Base-by-base conservation (phyloP, 2,329 filamentous ascomycete species). In the Stagonosporopsis rhizophila region DNA sequence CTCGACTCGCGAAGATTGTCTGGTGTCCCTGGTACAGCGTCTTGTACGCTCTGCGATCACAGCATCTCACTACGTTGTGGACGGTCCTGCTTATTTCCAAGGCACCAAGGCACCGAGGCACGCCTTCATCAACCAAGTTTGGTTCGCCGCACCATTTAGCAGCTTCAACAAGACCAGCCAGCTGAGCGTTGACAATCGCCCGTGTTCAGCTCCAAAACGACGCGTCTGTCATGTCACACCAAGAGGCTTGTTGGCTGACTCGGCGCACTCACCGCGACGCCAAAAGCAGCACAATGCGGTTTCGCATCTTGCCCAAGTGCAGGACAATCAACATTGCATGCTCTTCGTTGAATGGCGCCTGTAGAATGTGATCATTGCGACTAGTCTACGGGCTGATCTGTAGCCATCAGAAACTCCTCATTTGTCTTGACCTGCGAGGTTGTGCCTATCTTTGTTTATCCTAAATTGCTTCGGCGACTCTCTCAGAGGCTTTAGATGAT, bases 11-110 rank as follows among this genome's bases (percentile, higher is more conserved):
- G 38, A 39, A 44, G 38, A 55, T 58, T 60, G 8, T 60, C 55
- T 58, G 44, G 53, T 59, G 52, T 55, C 47, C 37, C 49, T 52
- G 52, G 54, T 49, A 59, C 58, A 27, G 48, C 60, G 56, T 51
- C 52, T 64, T 30, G 58, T 57, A 60, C 60, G 20, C 44, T 49
- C 56, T 44, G 44, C 52, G 41, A 49, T 56, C 41, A 45, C 55
- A 53, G 44, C 38, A 20, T 39, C 32, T 28, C 7, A 28, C 27
- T 12, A 28, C 11, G 8, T 11, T 11, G 27, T 54, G 30, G 23
- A 44, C 37, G n/a, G 35, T 46, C 46, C 41, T 50, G 41, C 34
- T 35, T 14, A n/a, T 14, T 50, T 25, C 27, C 41, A 41, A 37
- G 28, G 14, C 27, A n/a, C n/a, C n/a, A n/a, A n/a, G n/a, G n/a